phyloP scores from a whole-genome alignment of 1,284 basidiomycete species.

The Melampsora abietis-canadensis region DNA sequence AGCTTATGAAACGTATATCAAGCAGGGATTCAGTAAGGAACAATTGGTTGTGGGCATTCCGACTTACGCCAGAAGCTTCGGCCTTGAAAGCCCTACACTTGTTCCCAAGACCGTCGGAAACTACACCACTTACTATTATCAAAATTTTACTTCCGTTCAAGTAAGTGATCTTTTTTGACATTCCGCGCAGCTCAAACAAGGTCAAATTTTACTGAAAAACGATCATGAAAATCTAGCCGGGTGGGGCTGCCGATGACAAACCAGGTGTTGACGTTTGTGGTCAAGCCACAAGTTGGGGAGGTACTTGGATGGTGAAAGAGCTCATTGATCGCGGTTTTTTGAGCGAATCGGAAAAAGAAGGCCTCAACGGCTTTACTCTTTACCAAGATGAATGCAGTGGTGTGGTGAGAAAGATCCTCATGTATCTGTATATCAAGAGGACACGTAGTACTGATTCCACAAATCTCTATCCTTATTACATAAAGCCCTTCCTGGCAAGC shows the following conservation, averaged over 20 bases:
- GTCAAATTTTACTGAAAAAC: neutral
- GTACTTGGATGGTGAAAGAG: slow-evolving; percentile 25
- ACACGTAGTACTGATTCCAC: neutral
- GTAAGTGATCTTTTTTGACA: slow-evolving; percentile 10
- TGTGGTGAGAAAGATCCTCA: slow-evolving; percentile 10
- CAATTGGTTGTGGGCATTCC: slow-evolving; percentile 33
- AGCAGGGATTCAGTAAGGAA: slow-evolving; percentile 24
- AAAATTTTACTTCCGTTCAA: slow-evolving; percentile 30
- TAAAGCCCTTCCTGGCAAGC: slow-evolving; percentile 35
- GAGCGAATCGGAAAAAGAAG: slow-evolving; percentile 17
- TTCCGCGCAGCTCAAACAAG: neutral
- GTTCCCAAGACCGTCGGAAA: slow-evolving; percentile 33
- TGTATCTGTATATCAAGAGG: neutral
- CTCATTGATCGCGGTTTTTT: slow-evolving; percentile 26
- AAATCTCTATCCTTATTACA: neutral
- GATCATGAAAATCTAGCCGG: slow-evolving; percentile 7
- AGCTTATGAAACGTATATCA: slow-evolving; percentile 12
- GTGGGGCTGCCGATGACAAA: slow-evolving; percentile 36
- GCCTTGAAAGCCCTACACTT: slow-evolving; percentile 18
- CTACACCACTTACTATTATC: slow-evolving; percentile 36
- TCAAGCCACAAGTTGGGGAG: slow-evolving; percentile 16
- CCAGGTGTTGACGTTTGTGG: slow-evolving; percentile 36
- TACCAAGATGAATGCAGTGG: slow-evolving; percentile 29
- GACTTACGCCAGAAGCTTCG: slow-evolving; percentile 25
- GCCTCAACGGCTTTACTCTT: slow-evolving; percentile 28